Base-by-base conservation (phyloP, 1,284 basidiomycete species). In the Moesziomyces antarcticus region DNA sequence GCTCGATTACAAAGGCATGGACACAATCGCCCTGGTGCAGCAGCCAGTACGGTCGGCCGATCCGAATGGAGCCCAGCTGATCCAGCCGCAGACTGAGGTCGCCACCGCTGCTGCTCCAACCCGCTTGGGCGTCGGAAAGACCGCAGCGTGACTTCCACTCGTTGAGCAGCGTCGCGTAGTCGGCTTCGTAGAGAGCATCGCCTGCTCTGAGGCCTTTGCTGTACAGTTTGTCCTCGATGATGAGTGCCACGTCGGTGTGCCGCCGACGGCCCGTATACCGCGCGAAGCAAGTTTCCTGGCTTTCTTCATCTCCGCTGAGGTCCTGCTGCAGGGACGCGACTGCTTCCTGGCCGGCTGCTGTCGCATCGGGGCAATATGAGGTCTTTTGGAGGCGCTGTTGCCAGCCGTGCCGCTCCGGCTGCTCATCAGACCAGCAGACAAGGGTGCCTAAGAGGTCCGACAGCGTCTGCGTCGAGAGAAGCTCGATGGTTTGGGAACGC, bases 11-110 rank as follows among this genome's bases (percentile, higher is more conserved):
- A 24, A 73, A 66, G 47, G 57, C 57, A 18, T 73, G 71, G 1
- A 60, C 52, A 40, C 71, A 73, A 21, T 69, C 71, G 27, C 71
- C 71, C 24, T 73, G 71, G 27, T 73, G 71, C 7, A 73, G 58
- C 45, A 73, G 7, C 71, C 71, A 73, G 45, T 69, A 73, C 3
- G 71, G 71, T 48, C 69, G 61, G 11, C 71, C 71, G 4, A 64
- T 45, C 6, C 71, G 61, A 9, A 73, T 18, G 5, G 22, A 5
- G 3, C 20, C 42, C 24, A 73, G 51, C 43, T 69, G 48, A 20
- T 69, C 62, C 27, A 73, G 52, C 14, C 58, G 55, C 21, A 48
- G 1, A 21, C 40, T 27, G 30, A 73, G 47, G 37, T 62, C 52
- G 22, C 66, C 65, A 21, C 60, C 60, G 6, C 18, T 64, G 7